A percentile compares a stretch with the other conserved stretches of the same genome.
These are phyloP conservation scores for Amylocarpus encephaloides DNA, from an alignment of 2,329 filamentous ascomycete genomes.

Conservation along the genomic window DNA sequence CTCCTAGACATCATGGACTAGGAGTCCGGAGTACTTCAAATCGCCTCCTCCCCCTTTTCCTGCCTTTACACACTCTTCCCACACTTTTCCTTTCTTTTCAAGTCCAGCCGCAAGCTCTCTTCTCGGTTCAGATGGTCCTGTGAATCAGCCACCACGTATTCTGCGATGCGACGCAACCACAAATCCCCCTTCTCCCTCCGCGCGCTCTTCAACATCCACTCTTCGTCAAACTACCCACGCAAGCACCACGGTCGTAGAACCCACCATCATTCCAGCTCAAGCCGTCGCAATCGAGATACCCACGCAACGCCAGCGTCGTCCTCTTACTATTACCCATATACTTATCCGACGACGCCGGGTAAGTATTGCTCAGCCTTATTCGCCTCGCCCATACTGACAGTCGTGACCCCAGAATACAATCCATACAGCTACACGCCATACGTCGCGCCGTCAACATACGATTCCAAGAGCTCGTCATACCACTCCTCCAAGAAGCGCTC, in stretches of 20 bases:
- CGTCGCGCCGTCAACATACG: not conserved
- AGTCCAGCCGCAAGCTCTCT: not conserved
- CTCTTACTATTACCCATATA: not conserved
- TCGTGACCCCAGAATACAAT: not conserved
- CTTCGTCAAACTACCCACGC: not conserved
- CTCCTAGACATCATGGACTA: too few relatives aligned
- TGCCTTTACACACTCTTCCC: too few relatives aligned
- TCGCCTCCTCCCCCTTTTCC: not conserved
- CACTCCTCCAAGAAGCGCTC: not conserved
- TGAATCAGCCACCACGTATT: not conserved
- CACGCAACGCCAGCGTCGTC: not conserved
- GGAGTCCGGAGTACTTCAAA: not conserved
- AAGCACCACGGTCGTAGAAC: conserved; percentile 3
- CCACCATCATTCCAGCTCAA: not conserved
- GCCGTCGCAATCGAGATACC: not conserved
- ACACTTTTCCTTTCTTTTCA: too few relatives aligned
- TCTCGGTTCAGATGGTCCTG: not conserved
- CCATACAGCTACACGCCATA: not conserved
- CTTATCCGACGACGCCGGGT: not conserved
- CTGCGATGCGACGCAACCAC: not conserved
- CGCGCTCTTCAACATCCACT: conserved; percentile 1
- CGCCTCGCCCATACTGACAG: not conserved
- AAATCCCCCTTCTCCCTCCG: not conserved
- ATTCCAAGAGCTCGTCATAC: not conserved
- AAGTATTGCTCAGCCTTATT: not conserved